Conservation (phyloP, 352 stramenopile species). For the Phytophthora lateralis region DNA sequence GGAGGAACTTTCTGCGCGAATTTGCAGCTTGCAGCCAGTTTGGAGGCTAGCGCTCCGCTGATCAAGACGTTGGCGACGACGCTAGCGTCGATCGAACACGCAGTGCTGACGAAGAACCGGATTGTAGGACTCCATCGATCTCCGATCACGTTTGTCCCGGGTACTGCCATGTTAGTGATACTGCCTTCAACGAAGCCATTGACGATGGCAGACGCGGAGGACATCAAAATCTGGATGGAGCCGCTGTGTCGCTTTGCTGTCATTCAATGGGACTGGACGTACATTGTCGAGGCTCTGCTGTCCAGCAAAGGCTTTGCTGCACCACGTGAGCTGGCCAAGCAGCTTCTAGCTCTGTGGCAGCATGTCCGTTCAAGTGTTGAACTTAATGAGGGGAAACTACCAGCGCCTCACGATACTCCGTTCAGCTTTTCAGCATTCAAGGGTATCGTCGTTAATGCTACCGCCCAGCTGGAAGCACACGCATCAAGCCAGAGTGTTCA, state of each 20-base stretch:
- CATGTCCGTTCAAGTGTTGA: conserved; percentile 11
- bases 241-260: conserved; percentile 38
- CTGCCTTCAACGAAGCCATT: conserved; percentile 3
- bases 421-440: conserved; percentile 30
- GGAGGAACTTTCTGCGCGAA: conserved; percentile 44
- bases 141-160: conserved; percentile 39
- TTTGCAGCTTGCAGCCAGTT: conserved; percentile 13
- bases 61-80: conserved; percentile 35
- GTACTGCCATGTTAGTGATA: conserved; percentile 45
- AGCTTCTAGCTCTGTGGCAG: conserved; percentile 31
- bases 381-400: neutral
- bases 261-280: conserved; percentile 29
- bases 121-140: conserved; percentile 37
- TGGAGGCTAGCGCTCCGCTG: conserved; percentile 11
- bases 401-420: neutral
- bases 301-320: conserved; percentile 32
- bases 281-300: conserved; percentile 43
- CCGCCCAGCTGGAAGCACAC: neutral
- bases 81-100: conserved; percentile 40
- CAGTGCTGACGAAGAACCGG: conserved; percentile 37
- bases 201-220: conserved; percentile 6
- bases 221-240: conserved; percentile 26
- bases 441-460: conserved; percentile 7
- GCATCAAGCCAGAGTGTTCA: neutral
- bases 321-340: conserved; percentile 15